phyloP scores from a whole-genome alignment of 768 basidiomycete species.

The Serendipita indica region DNA sequence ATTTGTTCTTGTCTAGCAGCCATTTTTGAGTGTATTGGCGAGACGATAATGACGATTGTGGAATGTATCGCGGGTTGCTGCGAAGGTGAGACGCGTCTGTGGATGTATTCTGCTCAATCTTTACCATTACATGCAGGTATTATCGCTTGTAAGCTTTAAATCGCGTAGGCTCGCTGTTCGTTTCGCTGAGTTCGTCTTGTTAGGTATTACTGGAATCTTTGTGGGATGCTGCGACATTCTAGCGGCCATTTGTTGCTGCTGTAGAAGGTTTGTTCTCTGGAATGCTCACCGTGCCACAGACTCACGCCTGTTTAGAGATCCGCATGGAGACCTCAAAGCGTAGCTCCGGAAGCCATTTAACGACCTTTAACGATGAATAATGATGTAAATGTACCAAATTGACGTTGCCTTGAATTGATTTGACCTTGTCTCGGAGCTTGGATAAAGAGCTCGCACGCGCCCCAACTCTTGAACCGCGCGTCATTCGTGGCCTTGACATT shows the following conservation, averaged over 20 bases:
- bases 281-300: background rate
- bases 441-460: too few species aligned
- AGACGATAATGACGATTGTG: conserved; percentile 27
- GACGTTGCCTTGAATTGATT: too few species aligned
- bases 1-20: conserved; percentile 8
- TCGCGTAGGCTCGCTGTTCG: background rate
- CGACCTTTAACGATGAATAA: too few species aligned
- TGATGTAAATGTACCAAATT: too few species aligned
- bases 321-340: background rate
- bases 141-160: conserved; percentile 26
- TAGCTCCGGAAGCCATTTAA: background rate
- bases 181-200: background rate
- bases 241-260: conserved; percentile 29
- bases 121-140: too few species aligned
- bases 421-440: too few species aligned
- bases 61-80: conserved; percentile 29
- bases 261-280: background rate
- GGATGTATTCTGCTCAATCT: too few species aligned
- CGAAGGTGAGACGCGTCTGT: too few species aligned
- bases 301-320: background rate
- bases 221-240: conserved; percentile 31
- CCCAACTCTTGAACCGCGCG: conserved; percentile 5
- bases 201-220: conserved; percentile 31
- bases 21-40: conserved; percentile 33
- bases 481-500: conserved; percentile 1